A percentile compares a stretch with the other conserved stretches of the same genome.
These are phyloP conservation scores for Xylaria cubensis DNA, from an alignment of 495 filamentous ascomycete species.

Conservation along the genomic window DNA sequence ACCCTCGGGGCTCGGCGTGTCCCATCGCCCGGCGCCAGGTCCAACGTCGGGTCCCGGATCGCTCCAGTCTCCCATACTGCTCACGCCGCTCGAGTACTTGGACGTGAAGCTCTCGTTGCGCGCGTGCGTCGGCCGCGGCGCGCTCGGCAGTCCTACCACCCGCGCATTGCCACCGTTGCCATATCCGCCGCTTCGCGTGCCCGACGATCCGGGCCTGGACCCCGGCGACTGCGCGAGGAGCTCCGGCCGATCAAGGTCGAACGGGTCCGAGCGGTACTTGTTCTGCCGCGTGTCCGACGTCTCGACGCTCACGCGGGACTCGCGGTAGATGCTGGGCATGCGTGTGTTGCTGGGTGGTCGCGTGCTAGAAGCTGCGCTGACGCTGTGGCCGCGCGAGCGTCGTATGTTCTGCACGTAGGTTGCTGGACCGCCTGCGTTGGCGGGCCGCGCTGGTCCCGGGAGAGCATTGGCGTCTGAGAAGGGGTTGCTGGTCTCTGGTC, in stretches of 20 bases:
- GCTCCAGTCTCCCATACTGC: slow-evolving; percentile 53
- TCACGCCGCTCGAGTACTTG: slow-evolving; percentile 56
- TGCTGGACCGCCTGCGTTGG: slow-evolving; percentile 30
- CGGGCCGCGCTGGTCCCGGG: slow-evolving; percentile 25
- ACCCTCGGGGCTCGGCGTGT: slow-evolving; percentile 37
- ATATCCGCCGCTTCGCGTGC: slow-evolving; percentile 29
- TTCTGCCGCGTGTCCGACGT: slow-evolving; percentile 44
- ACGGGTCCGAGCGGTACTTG: slow-evolving; percentile 69
- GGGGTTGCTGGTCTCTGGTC: slow-evolving; percentile 44
- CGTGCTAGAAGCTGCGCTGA: slow-evolving; percentile 40
- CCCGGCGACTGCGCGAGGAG: slow-evolving; percentile 43
- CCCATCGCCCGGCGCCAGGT: slow-evolving; percentile 41
- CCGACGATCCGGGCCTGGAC: slow-evolving; percentile 21
- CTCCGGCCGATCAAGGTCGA: slow-evolving; percentile 66
- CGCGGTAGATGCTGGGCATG: slow-evolving; percentile 43
- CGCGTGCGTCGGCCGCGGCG: slow-evolving; percentile 33
- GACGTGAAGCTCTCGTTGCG: slow-evolving; percentile 48
- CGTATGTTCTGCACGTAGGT: slow-evolving; percentile 53
- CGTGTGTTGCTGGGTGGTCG: slow-evolving; percentile 29
- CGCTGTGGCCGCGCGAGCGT: slow-evolving; percentile 53
- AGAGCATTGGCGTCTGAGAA: slow-evolving; percentile 54
- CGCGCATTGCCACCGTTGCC: slow-evolving; percentile 27
- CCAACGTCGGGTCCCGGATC: slow-evolving; percentile 61
- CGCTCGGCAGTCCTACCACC: slow-evolving; percentile 23
- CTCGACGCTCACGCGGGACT: slow-evolving; percentile 41